Evolutionary conservation across 2,329 filamentous ascomycete species (phyloP).

Genomic region (Ciborinia camelliae): DNA sequence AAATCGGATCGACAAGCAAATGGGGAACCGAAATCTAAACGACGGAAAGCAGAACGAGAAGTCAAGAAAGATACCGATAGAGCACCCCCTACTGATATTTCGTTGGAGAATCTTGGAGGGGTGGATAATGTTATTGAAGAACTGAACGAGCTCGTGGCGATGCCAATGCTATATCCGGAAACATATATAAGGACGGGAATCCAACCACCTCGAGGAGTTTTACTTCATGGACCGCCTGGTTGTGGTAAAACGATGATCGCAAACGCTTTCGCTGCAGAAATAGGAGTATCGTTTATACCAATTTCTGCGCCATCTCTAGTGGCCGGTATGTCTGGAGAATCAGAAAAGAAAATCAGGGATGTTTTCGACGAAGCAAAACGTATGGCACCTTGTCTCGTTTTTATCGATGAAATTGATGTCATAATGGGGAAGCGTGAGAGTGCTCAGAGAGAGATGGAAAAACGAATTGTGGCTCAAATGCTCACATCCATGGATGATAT

Average conservation of each 20-base stretch:
- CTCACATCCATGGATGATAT: constrained; percentile 84
- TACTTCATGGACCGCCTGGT: constrained; percentile 79
- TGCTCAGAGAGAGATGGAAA: constrained; percentile 84
- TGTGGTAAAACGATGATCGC: constrained; percentile 86
- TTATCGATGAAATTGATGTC: constrained; percentile 88
- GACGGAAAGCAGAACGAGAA: constrained; percentile 53
- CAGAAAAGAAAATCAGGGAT: constrained; percentile 80
- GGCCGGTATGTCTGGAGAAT: constrained; percentile 84
- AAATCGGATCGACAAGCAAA: constrained; percentile 54
- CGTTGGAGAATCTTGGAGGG: constrained; percentile 70
- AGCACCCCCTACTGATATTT: constrained; percentile 63
- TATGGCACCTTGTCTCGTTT: constrained; percentile 82
- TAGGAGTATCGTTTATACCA: constrained; percentile 75
- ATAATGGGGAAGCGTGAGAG: constrained; percentile 85
- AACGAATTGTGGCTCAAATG: constrained; percentile 79
- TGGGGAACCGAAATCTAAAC: constrained; percentile 65
- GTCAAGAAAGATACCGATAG: constrained; percentile 53
- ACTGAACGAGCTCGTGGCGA: constrained; percentile 66
- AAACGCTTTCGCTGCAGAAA: constrained; percentile 71
- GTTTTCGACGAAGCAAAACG: constrained; percentile 84
- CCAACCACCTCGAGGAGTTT: constrained; percentile 68
- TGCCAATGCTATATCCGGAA: constrained; percentile 67
- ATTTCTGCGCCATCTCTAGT: constrained; percentile 80
- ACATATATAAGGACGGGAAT: constrained; percentile 63
- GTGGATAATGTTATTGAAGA: constrained; percentile 68